Conservation (phyloP, 805 yeast genomes). For the Ogataea wickerhamii region DNA sequence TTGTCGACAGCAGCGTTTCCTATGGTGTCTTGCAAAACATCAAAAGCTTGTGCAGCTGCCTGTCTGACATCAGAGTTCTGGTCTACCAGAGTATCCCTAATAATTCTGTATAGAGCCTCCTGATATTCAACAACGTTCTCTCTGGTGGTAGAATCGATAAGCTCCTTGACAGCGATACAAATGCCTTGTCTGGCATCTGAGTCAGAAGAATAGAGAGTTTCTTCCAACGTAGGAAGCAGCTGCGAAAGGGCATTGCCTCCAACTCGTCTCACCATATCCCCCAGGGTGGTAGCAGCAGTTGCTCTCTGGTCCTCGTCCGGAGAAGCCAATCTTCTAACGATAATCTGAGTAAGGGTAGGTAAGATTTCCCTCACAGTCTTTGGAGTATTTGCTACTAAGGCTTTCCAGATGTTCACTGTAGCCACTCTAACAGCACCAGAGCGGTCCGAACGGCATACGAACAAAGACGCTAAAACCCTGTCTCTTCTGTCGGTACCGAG, state of each 20-base stretch:
- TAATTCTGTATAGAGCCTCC: conserved; percentile 64
- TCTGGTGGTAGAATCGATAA: conserved; percentile 67
- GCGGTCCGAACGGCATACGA: conserved; percentile 90
- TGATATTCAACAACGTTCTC: conserved; percentile 64
- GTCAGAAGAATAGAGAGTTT: conserved; percentile 55
- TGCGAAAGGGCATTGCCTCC: conserved; percentile 84
- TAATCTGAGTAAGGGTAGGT: conserved; percentile 74
- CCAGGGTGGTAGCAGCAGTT: conserved; percentile 90
- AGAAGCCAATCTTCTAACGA: conserved; percentile 82
- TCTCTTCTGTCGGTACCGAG: conserved; percentile 89
- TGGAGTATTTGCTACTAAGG: conserved; percentile 93
- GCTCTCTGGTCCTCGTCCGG: conserved; percentile 71
- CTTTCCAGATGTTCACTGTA: conserved; percentile 94
- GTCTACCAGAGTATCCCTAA: conserved; percentile 78
- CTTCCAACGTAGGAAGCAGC: conserved; percentile 79
- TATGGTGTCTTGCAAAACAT: conserved; percentile 73
- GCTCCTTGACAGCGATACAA: conserved; percentile 86
- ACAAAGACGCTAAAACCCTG: conserved; percentile 77
- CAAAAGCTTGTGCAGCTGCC: conserved; percentile 90
- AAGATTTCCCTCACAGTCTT: conserved; percentile 88
- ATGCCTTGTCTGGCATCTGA: conserved; percentile 94
- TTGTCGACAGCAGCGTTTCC: conserved; percentile 88
- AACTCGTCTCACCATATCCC: conserved; percentile 91
- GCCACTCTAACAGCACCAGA: conserved; percentile 84
- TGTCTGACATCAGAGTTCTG: conserved; percentile 70